Base-by-base conservation (phyloP, 768 basidiomycete species). In the Chlorophyllum brunneum region DNA sequence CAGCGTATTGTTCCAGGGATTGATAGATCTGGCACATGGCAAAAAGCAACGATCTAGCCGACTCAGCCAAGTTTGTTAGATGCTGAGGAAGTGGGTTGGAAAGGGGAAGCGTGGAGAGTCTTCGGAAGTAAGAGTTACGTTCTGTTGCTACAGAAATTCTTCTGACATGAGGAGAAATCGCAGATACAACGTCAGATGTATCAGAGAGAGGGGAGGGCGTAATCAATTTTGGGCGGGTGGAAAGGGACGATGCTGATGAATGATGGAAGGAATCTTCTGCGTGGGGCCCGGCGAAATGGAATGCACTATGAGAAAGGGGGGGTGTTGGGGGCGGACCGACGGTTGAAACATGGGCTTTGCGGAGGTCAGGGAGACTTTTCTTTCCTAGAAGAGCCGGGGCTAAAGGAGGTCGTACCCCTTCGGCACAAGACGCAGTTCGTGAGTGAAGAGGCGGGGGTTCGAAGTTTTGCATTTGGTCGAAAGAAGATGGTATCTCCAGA, bases 11-110 rank as follows among this genome's bases (percentile, higher is more conserved):
- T 46, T 90, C 85, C 37, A 99, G 72, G 0, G 91, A 84, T 59
- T 93, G 84, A 63, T 95, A 88, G 37, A 98, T 81, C 68, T 98
- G 95, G 36, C 90, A 91, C 56, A 93, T 76, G 2, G 92, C 88
- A 64, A 97, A 98, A 33, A 98, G 78, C 51, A 98, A 85, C 20
- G 90, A 93, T 23, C 97, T 86, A 40, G 92, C 85, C n/a, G 88
- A 85, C 61, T 98, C 93, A 38, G 93, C 78, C 37, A 95, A 74
- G 34, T 74, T 75, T 18, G 83, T 69, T 6, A 98, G 73, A 11
- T 86, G 70, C 13, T 76, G 70, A 0, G 95, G 90, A 7, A 97
- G 78, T 16, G 83, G 75, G 58, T 79, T 81, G 16, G 83, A 77
- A 27, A 82, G 69, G 1, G 88, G 87, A 4, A 92, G 70, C 27